Conservation (phyloP, 495 filamentous ascomycete species). For the Monascus purpureus region DNA sequence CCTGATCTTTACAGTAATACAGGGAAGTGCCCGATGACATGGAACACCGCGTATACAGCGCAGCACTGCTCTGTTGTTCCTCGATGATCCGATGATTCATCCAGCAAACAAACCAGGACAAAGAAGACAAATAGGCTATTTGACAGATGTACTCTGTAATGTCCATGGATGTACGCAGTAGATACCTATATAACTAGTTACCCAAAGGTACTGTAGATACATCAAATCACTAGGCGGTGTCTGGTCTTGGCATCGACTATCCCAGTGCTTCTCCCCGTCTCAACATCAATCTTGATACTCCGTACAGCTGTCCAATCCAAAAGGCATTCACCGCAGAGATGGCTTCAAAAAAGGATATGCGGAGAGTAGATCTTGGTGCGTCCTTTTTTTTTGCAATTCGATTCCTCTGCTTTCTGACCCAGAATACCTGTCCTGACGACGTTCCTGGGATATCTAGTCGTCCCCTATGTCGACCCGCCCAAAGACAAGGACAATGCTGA, state of each 20-base stretch:
- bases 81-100: too few relatives aligned
- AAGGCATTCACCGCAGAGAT: conserved; percentile 24
- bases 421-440: too few relatives aligned
- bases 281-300: conserved; percentile 1
- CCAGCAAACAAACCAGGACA: too few relatives aligned
- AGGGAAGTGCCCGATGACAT: too few relatives aligned
- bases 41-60: too few relatives aligned
- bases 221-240: too few relatives aligned
- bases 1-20: too few relatives aligned
- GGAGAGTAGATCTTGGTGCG: conserved; percentile 69
- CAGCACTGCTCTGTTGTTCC: too few relatives aligned
- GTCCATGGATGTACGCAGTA: too few relatives aligned
- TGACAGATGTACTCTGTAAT: too few relatives aligned
- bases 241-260: background rate
- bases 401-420: conserved; percentile 4
- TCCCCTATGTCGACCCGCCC: conserved; percentile 47
- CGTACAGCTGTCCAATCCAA: background rate
- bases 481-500: conserved; percentile 40
- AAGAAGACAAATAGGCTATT: too few relatives aligned
- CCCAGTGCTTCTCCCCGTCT: background rate
- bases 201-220: background rate
- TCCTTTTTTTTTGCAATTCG: conserved; percentile 4
- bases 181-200: background rate
- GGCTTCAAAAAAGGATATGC: conserved; percentile 76
- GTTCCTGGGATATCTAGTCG: too few relatives aligned